These are phyloP conservation scores for Kluyveromyces wickerhamii DNA, from an alignment of 805 yeast genomes.

Conservation along the genomic window DNA sequence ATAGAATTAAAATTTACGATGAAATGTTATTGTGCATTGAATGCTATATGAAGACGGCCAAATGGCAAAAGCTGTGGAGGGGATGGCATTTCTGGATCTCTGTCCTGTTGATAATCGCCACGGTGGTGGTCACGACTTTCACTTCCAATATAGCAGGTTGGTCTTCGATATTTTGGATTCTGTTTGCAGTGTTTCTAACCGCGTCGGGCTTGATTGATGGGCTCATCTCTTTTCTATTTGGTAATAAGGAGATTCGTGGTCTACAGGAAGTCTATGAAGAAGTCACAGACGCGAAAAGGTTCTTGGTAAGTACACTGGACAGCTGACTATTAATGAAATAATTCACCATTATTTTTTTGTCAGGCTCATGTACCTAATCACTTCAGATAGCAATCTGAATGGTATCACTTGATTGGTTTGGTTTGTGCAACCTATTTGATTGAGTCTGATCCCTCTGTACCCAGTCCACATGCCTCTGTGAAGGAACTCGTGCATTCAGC, in stretches of 20 bases:
- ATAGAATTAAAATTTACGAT: conserved; percentile 31
- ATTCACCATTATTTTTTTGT: no score
- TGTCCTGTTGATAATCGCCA: conserved; percentile 41
- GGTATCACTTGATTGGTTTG: no score
- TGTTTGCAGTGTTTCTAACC: conserved; percentile 47
- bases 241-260: conserved; percentile 72
- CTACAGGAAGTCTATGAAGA: conserved; percentile 67
- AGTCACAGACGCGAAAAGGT: conserved; percentile 35
- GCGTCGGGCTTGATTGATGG: conserved; percentile 71
- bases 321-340: no score
- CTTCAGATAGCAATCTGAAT: no score
- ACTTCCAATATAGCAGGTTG: conserved; percentile 48
- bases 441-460: no score
- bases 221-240: conserved; percentile 68
- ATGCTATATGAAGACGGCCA: conserved; percentile 44
- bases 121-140: conserved; percentile 50
- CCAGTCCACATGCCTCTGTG: no score
- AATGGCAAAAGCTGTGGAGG: conserved; percentile 60
- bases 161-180: conserved; percentile 58
- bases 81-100: conserved; percentile 55
- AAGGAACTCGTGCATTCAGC: no score
- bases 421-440: no score
- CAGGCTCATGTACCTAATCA: no score
- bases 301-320: conserved; percentile 6
- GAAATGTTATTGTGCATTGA: conserved; percentile 42